These are phyloP conservation scores for Malus hybrid DNA, from an alignment of 331 rosid species.

Conservation along the genomic window DNA sequence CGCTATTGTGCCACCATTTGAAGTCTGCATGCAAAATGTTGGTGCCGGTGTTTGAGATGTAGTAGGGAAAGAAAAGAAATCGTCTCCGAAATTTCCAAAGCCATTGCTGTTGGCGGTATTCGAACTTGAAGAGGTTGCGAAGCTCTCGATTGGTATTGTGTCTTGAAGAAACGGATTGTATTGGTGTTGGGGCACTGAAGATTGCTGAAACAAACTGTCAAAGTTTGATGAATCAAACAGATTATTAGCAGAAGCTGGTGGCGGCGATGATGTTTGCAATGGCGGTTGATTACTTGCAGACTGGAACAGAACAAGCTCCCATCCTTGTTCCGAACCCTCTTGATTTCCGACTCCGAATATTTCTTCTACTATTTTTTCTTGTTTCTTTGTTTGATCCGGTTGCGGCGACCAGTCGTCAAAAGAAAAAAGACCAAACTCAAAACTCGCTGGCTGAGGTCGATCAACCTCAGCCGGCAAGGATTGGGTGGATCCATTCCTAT, in stretches of 20 bases:
- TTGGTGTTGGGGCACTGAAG: conserved; percentile 16
- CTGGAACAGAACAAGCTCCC: conserved; percentile 57
- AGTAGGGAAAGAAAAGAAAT: not conserved
- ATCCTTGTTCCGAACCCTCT: conserved; percentile 21
- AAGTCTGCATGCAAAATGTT: not conserved
- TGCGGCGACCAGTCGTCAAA: conserved; percentile 13
- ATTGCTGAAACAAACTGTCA: conserved; percentile 13
- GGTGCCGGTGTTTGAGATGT: not conserved
- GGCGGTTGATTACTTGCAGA: conserved; percentile 13
- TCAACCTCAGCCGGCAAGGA: not conserved
- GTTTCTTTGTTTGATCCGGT: not conserved
- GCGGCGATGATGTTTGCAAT: not conserved
- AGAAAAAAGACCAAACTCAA: conserved; percentile 4
- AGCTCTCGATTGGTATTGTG: not conserved
- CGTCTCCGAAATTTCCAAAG: not conserved
- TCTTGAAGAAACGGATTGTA: conserved; percentile 73
- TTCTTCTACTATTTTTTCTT: not conserved
- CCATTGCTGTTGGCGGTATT: not conserved
- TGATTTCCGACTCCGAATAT: not conserved
- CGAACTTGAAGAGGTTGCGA: not conserved
- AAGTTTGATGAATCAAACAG: conserved; percentile 8
- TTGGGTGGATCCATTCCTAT: conserved; percentile 12
- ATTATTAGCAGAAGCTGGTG: not conserved
- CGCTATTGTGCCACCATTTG: not conserved
- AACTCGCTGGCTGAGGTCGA: not conserved